A percentile compares a stretch with the other conserved stretches of the same genome.
Conservation (phyloP, 2,329 filamentous ascomycete species). For the Epichloe scottii region DNA sequence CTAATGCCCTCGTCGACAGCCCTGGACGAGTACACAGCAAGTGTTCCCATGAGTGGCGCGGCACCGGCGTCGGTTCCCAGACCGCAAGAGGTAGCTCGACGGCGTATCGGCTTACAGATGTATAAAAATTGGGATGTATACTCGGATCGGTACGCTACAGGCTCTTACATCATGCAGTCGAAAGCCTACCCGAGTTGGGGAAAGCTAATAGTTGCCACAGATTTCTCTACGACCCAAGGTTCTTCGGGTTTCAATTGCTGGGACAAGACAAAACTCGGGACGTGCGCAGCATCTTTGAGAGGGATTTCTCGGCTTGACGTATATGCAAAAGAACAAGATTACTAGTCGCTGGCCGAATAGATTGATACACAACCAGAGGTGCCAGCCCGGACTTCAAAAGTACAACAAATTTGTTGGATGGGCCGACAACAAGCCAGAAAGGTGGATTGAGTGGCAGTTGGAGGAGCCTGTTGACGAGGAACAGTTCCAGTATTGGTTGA, state of each 20-base stretch:
- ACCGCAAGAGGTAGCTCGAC: not conserved
- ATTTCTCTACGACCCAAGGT: not conserved
- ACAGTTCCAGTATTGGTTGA: not conserved
- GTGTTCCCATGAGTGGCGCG: not conserved
- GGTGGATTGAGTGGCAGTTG: constrained; percentile 17
- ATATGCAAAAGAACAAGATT: constrained; percentile 12
- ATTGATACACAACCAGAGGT: constrained; percentile 7
- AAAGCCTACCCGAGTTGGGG: too few relatives aligned
- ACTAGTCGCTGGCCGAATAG: constrained; percentile 13
- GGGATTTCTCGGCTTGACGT: constrained; percentile 10
- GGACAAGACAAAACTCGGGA: not conserved
- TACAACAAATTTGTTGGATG: constrained; percentile 14
- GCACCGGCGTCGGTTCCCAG: not conserved
- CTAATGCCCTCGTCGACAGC: not conserved
- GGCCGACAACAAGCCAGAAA: constrained; percentile 9
- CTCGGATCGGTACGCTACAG: not conserved
- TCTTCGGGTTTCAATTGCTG: not conserved
- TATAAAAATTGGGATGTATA: not conserved
- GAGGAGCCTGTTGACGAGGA: not conserved
- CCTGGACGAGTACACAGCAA: not conserved
- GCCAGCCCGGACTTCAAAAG: constrained; percentile 7
- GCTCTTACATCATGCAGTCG: not conserved
- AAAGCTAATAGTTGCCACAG: not conserved
- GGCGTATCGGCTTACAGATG: not conserved
- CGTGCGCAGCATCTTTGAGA: constrained; percentile 2